Base-by-base conservation (phyloP, 23 red algal genomes). In the Gracilaria caudata region DNA sequence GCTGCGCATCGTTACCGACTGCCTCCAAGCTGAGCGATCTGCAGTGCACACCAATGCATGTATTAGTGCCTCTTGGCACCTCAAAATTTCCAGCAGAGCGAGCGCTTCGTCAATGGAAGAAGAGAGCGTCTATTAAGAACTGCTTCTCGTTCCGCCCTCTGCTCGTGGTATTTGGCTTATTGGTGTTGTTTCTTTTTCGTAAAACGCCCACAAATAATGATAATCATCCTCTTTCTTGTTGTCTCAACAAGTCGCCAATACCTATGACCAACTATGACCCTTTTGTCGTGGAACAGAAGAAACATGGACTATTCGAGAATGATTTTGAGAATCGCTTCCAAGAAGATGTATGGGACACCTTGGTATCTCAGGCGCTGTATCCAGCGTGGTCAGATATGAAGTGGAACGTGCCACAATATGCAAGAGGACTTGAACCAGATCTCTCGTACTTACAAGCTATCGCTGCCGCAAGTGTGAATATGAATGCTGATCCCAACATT, bases 381-480 rank as follows among this genome's bases (percentile, higher is more conserved):
- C 82, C 82, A 74, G 61, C 82, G n/a, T 86, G 82, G 82, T 86
- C 82, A 20, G 82, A 86, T 68, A 86, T 86, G 82, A 86, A 55
- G 14, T 86, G 82, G 82, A 86, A 86, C 40, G 51, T 86, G 4
- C 82, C 82, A 19, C 82, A 86, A 37, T 86, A 86, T 38, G 82
- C 64, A 29, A 64, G 82, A 72, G 82, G 39, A 19, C 82, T 86
- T n/a, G 34, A 65, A 19, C 34, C 36, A 41, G 82, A 86, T 74
- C 61, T 86, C 24, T 30, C 61, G 28, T n/a, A 70, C 21, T 23
- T 72, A 16, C 82, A 86, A 49, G 82, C 82, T 7, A 64, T 86
- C 37, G 82, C 82, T 3, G 65, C 61, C 2, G n/a, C 64, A 55
- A 71, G 64, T 46, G 16, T 68, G 9, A 45, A 55, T 17, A 24